Conservation (phyloP, 179 eudicot species). For the Beta corolliflora region DNA sequence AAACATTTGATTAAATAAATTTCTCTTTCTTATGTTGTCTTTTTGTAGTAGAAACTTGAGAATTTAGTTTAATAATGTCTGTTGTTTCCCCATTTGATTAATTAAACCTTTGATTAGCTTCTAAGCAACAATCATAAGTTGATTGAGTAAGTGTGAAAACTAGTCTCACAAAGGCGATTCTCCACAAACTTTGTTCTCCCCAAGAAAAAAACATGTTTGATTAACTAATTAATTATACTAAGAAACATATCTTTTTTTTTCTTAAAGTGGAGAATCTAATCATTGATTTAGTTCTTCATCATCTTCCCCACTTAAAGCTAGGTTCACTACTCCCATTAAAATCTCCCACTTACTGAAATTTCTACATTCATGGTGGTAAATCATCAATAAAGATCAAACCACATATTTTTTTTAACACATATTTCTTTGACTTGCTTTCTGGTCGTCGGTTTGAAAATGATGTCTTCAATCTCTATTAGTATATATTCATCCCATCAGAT, state of each 20-base stretch:
- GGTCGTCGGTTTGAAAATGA: slow-evolving; percentile 14
- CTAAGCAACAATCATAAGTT: neutral
- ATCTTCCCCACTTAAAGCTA: neutral
- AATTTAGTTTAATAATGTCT: neutral
- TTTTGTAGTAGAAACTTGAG: too few species aligned
- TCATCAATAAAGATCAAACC: neutral
- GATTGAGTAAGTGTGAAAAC: neutral
- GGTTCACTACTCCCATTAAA: neutral
- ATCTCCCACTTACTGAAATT: neutral
- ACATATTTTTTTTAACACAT: neutral
- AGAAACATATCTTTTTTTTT: neutral
- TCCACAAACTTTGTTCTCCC: neutral
- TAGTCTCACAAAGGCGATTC: neutral
- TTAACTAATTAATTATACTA: neutral
- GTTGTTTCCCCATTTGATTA: neutral
- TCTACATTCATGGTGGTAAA: neutral
- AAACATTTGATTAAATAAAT: too few species aligned
- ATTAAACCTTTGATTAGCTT: slow-evolving; percentile 6
- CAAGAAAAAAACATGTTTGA: neutral
- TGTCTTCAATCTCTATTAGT: neutral
- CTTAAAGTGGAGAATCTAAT: neutral
- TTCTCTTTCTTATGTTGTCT: too few species aligned
- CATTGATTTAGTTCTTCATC: neutral
- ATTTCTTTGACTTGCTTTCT: slow-evolving; percentile 20
- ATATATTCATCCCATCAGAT: neutral